Evolutionary conservation across 768 basidiomycete genomes (phyloP).

Genomic region (Leccinum sublutescens): DNA sequence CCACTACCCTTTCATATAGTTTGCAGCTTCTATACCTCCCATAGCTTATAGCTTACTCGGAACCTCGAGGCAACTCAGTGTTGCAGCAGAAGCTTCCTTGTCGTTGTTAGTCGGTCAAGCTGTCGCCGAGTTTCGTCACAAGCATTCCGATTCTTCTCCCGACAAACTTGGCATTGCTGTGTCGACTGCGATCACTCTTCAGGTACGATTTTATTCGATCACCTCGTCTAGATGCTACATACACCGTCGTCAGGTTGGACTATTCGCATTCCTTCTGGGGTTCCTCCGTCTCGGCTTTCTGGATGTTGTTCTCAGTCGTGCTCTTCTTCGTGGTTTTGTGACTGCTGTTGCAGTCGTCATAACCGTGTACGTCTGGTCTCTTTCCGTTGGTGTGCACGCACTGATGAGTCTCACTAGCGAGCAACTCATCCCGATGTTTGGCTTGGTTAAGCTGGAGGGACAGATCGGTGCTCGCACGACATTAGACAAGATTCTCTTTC

Average conservation of each 20-base stretch:
- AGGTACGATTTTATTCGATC: slow-evolving; percentile 43
- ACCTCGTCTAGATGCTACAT: neutral
- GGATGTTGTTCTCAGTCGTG: slow-evolving; percentile 89
- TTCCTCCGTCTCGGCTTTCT: slow-evolving; percentile 89
- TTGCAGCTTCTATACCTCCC: slow-evolving; percentile 82
- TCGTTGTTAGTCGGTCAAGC: slow-evolving; percentile 87
- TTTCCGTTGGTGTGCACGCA: neutral
- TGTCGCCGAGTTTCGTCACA: slow-evolving; percentile 64
- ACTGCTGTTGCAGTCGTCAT: slow-evolving; percentile 85
- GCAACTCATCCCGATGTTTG: slow-evolving; percentile 89
- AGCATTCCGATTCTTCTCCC: slow-evolving; percentile 35
- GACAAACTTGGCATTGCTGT: slow-evolving; percentile 64
- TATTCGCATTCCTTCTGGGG: slow-evolving; percentile 84
- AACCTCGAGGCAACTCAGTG: slow-evolving; percentile 76
- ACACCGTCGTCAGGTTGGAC: slow-evolving; percentile 54
- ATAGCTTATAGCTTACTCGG: slow-evolving; percentile 91
- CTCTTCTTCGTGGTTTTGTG: slow-evolving; percentile 84
- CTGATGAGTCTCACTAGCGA: slow-evolving; percentile 44
- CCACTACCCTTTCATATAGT: slow-evolving; percentile 40
- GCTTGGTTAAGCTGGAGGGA: slow-evolving; percentile 58
- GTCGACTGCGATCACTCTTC: slow-evolving; percentile 79
- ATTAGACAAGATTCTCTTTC: slow-evolving; percentile 74
- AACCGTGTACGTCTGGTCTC: slow-evolving; percentile 54
- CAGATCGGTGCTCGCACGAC: slow-evolving; percentile 61
- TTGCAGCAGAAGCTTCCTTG: slow-evolving; percentile 87